phyloP scores from a whole-genome alignment of 208 protist species.

The Novymonas esmeraldas region DNA sequence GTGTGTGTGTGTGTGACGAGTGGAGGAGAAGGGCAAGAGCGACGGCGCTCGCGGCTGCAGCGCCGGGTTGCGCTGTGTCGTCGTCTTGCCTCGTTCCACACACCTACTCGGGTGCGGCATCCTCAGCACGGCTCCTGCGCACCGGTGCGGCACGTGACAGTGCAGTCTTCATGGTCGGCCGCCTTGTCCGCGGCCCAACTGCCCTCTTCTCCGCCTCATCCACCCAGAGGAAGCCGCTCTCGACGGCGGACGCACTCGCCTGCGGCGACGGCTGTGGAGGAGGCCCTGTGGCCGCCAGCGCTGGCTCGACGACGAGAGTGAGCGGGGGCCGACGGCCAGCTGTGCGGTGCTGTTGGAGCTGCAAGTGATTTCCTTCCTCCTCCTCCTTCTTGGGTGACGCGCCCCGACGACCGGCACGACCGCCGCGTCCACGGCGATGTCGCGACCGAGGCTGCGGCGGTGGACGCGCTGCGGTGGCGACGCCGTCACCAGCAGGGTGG shows the following conservation, averaged over 20 bases:
- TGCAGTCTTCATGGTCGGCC: background rate
- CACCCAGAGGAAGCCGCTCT: constrained; percentile 3
- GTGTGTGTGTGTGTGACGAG: too few species aligned
- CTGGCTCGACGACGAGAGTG: too few species aligned
- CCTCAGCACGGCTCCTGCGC: constrained; percentile 7
- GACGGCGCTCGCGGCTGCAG: too few species aligned
- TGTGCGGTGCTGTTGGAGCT: too few species aligned
- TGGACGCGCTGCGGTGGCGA: background rate
- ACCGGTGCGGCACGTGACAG: too few species aligned
- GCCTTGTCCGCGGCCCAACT: background rate
- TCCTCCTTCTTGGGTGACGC: background rate
- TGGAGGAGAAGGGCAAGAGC: too few species aligned
- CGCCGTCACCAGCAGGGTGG: background rate
- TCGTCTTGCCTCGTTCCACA: too few species aligned
- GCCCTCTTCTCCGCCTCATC: constrained; percentile 4
- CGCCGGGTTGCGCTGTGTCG: too few species aligned
- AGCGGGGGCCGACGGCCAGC: too few species aligned
- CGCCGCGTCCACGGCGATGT: too few species aligned
- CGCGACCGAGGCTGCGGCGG: background rate
- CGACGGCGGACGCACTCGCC: background rate
- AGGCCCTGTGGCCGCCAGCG: background rate
- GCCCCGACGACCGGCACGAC: too few species aligned
- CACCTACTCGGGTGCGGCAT: too few species aligned
- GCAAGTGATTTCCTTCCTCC: background rate
- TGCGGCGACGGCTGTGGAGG: background rate